Base-by-base conservation (phyloP, 1,284 basidiomycete genomes). In the Leucoagaricus sp. region DNA sequence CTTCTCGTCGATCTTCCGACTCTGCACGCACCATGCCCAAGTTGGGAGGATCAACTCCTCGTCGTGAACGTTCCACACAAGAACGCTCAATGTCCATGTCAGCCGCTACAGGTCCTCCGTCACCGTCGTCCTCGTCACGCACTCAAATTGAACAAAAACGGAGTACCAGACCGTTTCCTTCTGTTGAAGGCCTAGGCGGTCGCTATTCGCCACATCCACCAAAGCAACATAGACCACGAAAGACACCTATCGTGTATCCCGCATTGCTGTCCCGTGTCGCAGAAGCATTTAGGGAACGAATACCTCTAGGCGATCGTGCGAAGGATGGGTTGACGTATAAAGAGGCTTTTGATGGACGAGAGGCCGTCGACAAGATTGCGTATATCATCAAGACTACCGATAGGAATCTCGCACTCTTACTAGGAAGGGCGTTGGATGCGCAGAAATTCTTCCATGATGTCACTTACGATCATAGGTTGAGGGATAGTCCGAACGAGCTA, bases 381-480 rank as follows among this genome's bases (percentile, higher is more conserved):
- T 94, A 96, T 68, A 96, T 99, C 72, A 98, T 98, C 81, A 96
- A 96, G 74, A 99, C 96, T 2, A 94, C 94, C 5, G 97, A 99
- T 73, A 85, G 97, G 17, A 98, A 98, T 71, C 83, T 99, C 21
- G 97, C 97, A 3, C 75, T 99, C 45, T 80, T 99, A 2, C 83
- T 99, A 9, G 97, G 97, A 12, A 85, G 97, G 48, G 95, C 96
- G 4, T 80, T 99, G 55, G 97, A 99, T 69, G 92, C 95, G 12
- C 97, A 99, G 75, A 99, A 98, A 76, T 98, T 96, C 77, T 99
- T 99, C 72, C 97, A 99, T 71, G 97, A 98, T 67, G 97, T 99
- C 62, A 98, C 96, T 6, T 99, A 99, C 70, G 96, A 98, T 68
- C 97, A 99, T 72, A 87, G 96, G 12, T 71, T 99, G 60, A 82